Evolutionary conservation across 2,329 filamentous ascomycete species (phyloP).

Genomic region (Lachnellula arida): DNA sequence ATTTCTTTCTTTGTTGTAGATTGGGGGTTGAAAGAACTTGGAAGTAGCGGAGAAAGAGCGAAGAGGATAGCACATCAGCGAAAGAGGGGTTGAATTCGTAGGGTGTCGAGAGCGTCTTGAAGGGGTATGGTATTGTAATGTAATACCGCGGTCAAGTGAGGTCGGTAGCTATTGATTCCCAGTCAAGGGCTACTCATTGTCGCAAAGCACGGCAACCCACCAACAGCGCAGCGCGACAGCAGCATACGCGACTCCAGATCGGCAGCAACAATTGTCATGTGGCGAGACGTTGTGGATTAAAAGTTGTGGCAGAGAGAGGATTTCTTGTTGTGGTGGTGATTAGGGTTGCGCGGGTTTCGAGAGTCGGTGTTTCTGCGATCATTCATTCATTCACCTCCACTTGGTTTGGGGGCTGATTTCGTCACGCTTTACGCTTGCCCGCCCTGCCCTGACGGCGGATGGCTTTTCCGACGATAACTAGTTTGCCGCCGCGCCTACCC

Average conservation of each 20-base stretch:
- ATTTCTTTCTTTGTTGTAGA: neutral
- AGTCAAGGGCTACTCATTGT: slow-evolving; percentile 26
- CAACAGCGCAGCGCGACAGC: slow-evolving; percentile 18
- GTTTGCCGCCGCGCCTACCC: too few relatives aligned
- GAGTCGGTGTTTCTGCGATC: too few relatives aligned
- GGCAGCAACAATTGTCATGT: slow-evolving; percentile 2
- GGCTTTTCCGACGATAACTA: too few relatives aligned
- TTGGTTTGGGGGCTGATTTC: too few relatives aligned
- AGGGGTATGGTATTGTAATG: slow-evolving; percentile 5
- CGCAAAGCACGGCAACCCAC: slow-evolving; percentile 17
- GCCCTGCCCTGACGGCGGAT: too few relatives aligned
- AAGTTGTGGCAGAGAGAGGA: too few relatives aligned
- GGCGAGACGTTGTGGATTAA: neutral
- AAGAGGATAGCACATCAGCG: slow-evolving; percentile 3
- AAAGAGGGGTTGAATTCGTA: neutral
- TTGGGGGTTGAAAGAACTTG: neutral
- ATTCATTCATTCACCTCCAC: too few relatives aligned
- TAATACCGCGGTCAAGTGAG: neutral
- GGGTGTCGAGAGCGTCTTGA: neutral
- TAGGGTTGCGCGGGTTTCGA: too few relatives aligned
- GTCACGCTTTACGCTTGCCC: too few relatives aligned
- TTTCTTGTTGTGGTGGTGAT: too few relatives aligned
- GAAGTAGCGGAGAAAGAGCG: neutral
- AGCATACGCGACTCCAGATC: slow-evolving; percentile 9
- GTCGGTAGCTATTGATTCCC: slow-evolving; percentile 10